Conservation (phyloP, 139 green algal species). For the Astrephomene gubernaculifera region DNA sequence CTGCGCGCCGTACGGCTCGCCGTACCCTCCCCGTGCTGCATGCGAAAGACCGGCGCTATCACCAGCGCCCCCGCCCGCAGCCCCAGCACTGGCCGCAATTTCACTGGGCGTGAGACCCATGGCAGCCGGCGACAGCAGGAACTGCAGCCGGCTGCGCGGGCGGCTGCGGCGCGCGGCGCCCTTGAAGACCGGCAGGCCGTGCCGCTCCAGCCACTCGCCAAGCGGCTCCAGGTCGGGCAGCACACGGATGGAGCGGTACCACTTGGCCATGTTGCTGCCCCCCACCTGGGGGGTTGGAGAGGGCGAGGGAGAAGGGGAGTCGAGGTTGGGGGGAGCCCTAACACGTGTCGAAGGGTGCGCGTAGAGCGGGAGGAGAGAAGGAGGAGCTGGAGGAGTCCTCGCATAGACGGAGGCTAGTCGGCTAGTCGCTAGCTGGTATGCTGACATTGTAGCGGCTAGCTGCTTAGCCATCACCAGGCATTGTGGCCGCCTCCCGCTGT, state of each 20-base stretch:
- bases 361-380: background rate
- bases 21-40: background rate
- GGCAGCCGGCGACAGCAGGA: background rate
- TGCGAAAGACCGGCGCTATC: background rate
- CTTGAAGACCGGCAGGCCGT: conserved; percentile 36
- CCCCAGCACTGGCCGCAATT: background rate
- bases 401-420: background rate
- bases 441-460: background rate
- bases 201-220: conserved; percentile 40
- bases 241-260: conserved; percentile 47
- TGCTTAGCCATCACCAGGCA: background rate
- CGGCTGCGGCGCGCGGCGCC: conserved; percentile 13
- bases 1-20: background rate
- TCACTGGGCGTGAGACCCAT: background rate
- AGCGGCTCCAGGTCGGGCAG: conserved; percentile 36
- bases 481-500: background rate
- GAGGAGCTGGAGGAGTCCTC: background rate
- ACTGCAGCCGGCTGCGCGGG: background rate
- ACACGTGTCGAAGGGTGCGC: background rate
- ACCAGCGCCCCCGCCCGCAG: background rate
- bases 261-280: conserved; percentile 38
- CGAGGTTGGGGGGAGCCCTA: background rate
- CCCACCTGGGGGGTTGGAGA: background rate
- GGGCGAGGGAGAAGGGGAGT: background rate
- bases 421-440: background rate